phyloP scores from a whole-genome alignment of 2,329 filamentous ascomycete genomes.

The Penicillium janthinellum region DNA sequence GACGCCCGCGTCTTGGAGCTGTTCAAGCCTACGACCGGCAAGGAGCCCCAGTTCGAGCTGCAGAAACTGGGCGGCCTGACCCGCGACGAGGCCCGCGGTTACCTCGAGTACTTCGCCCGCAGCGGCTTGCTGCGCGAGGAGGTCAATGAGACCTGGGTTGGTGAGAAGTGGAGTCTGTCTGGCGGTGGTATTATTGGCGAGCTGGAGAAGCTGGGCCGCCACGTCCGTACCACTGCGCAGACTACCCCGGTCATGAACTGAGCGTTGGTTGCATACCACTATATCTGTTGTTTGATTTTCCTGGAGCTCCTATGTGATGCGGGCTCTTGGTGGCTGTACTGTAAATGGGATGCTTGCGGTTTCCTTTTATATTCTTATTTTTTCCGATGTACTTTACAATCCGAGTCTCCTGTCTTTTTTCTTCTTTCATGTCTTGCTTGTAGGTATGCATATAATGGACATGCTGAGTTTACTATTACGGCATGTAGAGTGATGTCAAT shows the following conservation, averaged over 20 bases:
- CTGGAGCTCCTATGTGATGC: constrained; percentile 4
- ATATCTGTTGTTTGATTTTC: constrained; percentile 15
- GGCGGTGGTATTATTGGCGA: constrained; percentile 83
- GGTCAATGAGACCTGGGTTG: constrained; percentile 70
- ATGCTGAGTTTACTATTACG: background rate
- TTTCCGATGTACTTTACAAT: constrained; percentile 36
- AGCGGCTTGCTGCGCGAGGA: constrained; percentile 75
- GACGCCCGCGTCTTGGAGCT: constrained; percentile 56
- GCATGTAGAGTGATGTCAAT: background rate
- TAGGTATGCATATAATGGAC: constrained; percentile 39
- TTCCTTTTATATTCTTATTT: constrained; percentile 17
- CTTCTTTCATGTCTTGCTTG: constrained; percentile 20
- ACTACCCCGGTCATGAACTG: constrained; percentile 14
- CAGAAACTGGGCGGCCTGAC: constrained; percentile 67
- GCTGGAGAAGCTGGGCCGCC: constrained; percentile 67
- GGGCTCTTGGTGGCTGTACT: constrained; percentile 19
- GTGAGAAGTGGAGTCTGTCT: constrained; percentile 80
- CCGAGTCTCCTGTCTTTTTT: constrained; percentile 25
- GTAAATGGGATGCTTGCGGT: constrained; percentile 28
- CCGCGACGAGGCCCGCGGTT: constrained; percentile 71
- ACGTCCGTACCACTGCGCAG: constrained; percentile 18
- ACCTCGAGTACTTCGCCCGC: constrained; percentile 92
- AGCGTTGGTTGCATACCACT: constrained; percentile 11
- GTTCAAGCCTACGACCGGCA: constrained; percentile 36
- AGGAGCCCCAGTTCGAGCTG: constrained; percentile 46